These are phyloP conservation scores for Claviceps spartinae DNA, from an alignment of 2,329 filamentous ascomycete species.

Conservation along the genomic window DNA sequence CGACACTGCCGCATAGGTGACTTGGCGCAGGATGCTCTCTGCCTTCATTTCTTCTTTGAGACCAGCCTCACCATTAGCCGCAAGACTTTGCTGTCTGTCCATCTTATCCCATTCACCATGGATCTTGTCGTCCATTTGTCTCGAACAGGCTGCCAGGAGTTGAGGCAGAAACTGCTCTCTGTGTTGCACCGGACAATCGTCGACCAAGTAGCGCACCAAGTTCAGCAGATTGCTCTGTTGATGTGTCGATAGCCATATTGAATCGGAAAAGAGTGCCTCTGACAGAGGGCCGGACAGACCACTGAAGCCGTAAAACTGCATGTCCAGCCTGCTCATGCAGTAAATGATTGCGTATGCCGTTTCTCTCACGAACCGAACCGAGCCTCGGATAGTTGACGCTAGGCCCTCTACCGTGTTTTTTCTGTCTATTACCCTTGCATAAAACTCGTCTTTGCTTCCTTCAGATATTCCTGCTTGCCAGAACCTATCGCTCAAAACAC, in stretches of 20 bases:
- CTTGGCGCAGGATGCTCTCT: conserved; percentile 83
- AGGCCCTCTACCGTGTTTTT: conserved; percentile 85
- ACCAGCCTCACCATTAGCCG: conserved; percentile 56
- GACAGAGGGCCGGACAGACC: conserved; percentile 75
- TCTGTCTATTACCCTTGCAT: conserved; percentile 77
- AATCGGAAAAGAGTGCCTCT: conserved; percentile 70
- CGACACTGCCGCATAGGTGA: conserved; percentile 83
- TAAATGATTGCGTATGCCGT: conserved; percentile 90
- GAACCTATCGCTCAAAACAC: conserved; percentile 85
- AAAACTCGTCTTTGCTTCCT: conserved; percentile 94
- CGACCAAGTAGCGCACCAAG: conserved; percentile 74
- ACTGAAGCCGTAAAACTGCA: conserved; percentile 79
- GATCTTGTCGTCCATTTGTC: conserved; percentile 78
- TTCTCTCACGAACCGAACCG: conserved; percentile 80
- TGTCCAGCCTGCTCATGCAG: conserved; percentile 76
- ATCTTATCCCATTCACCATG: conserved; percentile 75
- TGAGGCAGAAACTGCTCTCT: conserved; percentile 73
- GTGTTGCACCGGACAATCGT: conserved; percentile 73
- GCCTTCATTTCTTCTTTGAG: conserved; percentile 95
- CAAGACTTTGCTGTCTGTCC: conserved; percentile 45
- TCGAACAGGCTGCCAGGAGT: conserved; percentile 68
- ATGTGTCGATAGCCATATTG: conserved; percentile 73
- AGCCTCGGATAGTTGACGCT: conserved; percentile 81
- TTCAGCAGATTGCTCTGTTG: conserved; percentile 91
- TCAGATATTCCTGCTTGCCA: conserved; percentile 97